Evolutionary conservation across 345 rosid genomes (phyloP), one percentile per base, ranked within the genome.

Genomic region (Raphanus raphanistrum): DNA sequence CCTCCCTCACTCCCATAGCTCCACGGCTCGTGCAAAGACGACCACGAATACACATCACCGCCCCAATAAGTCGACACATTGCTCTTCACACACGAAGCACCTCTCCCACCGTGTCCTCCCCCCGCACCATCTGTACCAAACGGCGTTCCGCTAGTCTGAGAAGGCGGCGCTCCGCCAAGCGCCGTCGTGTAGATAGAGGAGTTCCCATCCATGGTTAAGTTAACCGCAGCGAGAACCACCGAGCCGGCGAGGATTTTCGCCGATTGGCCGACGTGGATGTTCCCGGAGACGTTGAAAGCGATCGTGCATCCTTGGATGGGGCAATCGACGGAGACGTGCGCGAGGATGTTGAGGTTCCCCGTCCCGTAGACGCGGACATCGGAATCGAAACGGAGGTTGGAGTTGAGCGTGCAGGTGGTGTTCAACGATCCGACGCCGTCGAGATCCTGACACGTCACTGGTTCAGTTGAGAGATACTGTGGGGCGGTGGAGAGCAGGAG

Each of bases 21-120:
- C 95, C 93, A 90, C 8, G 98, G 98, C 41, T 85, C 76, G 70
- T 92, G 81, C 87, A 94, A 87, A 54, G 88, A 82, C 68, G 93
- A 86, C 98, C 98, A 94, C 29, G 93, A 81, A 86, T 94, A 94
- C 70, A 92, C 98, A 80, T 94, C 98, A 68, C 98, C 98, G 57
- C 98, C 98, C 98, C 98, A 92, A 81, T 80, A 84, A 71, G 81
- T 88, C 17, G 90, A 85, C 32, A 71, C 73, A 55, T 86, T 88
- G 52, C 84, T 86, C 79, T 80, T 88, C 79, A 77, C 63, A 81
- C 98, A 92, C 6, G 97, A 92, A 83, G 98, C 98, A 76, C 97
- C 98, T 66, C 98, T 86, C 13, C 98, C 98, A 29, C 98, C 98
- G 82, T 94, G 98, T 17, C 98, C 98, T 75, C 98, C 98, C 84